Evolutionary conservation across 1,284 basidiomycete species (phyloP), one percentile per base, ranked within the genome.

Genomic region (Cutaneotrichosporon spelunceum): DNA sequence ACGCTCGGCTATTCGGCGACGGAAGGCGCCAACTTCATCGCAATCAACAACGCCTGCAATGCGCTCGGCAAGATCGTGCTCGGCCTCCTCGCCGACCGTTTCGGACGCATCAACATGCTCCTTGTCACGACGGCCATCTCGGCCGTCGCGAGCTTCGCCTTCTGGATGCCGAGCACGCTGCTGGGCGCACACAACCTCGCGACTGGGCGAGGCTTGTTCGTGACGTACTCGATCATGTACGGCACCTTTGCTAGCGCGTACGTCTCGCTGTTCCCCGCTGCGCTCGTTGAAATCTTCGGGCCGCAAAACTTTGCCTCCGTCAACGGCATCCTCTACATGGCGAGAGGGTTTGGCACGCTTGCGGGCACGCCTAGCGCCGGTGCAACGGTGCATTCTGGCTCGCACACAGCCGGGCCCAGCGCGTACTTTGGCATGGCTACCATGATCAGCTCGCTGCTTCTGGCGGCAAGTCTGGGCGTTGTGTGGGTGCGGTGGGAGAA

Each of bases 81-180:
- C 13, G 76, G 75, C 45, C 56, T 75, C 7, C 44, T 76, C 1
- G 77, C 78, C 0, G 76, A 78, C 55, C 63, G 66, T 10, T 64
- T 68, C 7, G 78, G 78, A 1, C 66, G 67, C n/a, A 67, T 78
- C 62, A 78, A 79, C 68, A 70, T 72, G 33, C 67, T 79, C 26
- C 60, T 77, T 4, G 63, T 74, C 3, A 70, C 71, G 14, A 72
- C 74, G 0, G 56, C 66, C 16, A 57, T 72, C 23, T 70, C 69
- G 2, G 70, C 72, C 7, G 50, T 75, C 5, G 63, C 71, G 13
- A 67, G 66, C 33, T 70, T 75, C 23, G 62, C 54, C 13, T 66
- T 74, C 44, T 74, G 72, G 71, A 56, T 71, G 27, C 71, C 71
- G 3, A 67, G 65, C 6, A 71, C 64, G 26, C 36, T 70, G 9